Base-by-base conservation (phyloP, 2,329 filamentous ascomycete species). In the Apiospora arundinis region DNA sequence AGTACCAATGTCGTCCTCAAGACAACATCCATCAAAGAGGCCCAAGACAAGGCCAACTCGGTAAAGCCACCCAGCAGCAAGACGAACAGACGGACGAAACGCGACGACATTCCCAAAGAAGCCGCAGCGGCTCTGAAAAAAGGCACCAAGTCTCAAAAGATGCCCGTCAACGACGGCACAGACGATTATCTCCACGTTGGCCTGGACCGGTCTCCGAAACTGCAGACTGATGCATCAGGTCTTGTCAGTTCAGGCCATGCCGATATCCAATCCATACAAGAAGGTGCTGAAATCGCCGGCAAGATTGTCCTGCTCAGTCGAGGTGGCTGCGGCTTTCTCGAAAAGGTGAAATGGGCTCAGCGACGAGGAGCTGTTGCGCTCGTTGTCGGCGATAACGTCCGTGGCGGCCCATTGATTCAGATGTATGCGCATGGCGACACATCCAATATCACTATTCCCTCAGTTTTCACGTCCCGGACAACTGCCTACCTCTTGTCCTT, bases 381-480 rank as follows among this genome's bases (percentile, higher is more conserved):
- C 72, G 97, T 99, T 74, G 95, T 99, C 3, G 96, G 96, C 37
- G 96, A 99, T 81, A 93, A 98, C 80, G 92, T 93, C 71, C 93
- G 93, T 73, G 95, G 95, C 63, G 95, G 95, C 4, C 93, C 93
- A 46, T 84, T 99, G 73, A 93, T 98, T 68, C 96, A 97, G 76
- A 99, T 99, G 96, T 98, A 97, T 81, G 96, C 96, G n/a, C 91
- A 93, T 77, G 96, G 95, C 48, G 95, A 98, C 79, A 97, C 95
- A 4, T 97, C 95, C 45, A 97, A 98, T 78, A 90, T 98, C 75
- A 94, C 94, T 0, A 98, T 99, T 70, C 95, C 96, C 1, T 94
- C 96, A 0, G 87, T 98, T 12, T 99, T 99, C 82, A 98, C 96
- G 0, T 97, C 95, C 0, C 91, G 96, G 76, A 98, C 95, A 0